Percentiles rank a stretch among this genome's conserved stretches.
These are phyloP conservation scores for Westerdykella ornata DNA, from an alignment of 2,329 filamentous ascomycete species.

Conservation along the genomic window DNA sequence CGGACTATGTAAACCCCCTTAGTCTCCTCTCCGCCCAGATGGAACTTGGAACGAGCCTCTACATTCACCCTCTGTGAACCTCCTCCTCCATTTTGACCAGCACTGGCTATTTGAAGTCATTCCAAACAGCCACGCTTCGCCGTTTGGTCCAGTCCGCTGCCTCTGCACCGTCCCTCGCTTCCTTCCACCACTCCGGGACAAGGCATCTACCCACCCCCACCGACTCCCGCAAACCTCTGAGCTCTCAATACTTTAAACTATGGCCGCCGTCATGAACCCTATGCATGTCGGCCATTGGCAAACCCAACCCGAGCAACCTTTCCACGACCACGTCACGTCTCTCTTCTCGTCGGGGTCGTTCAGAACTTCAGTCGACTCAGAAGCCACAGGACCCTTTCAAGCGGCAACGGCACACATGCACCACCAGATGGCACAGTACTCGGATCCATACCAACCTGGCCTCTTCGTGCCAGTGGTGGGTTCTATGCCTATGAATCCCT, in stretches of 20 bases:
- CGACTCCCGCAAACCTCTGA: neutral
- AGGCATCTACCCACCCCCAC: too few relatives aligned
- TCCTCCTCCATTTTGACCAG: slow-evolving; percentile 15
- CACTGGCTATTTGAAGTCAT: slow-evolving; percentile 2
- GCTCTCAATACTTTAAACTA: slow-evolving; percentile 3
- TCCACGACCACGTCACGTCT: slow-evolving; percentile 7
- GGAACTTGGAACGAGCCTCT: slow-evolving; percentile 16
- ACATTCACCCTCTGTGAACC: slow-evolving; percentile 26
- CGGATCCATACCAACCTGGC: slow-evolving; percentile 34
- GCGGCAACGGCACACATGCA: slow-evolving; percentile 29
- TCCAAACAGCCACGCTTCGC: neutral
- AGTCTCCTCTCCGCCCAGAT: neutral
- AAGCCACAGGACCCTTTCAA: slow-evolving; percentile 26
- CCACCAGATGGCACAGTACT: slow-evolving; percentile 34
- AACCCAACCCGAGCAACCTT: slow-evolving; percentile 8
- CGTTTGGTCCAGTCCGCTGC: neutral
- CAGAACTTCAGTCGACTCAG: slow-evolving; percentile 19
- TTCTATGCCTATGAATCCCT: slow-evolving; percentile 27
- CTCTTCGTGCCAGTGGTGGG: slow-evolving; percentile 28
- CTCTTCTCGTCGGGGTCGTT: slow-evolving; percentile 3
- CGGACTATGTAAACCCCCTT: neutral
- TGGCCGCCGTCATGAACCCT: slow-evolving; percentile 2
- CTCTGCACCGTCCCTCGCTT: neutral
- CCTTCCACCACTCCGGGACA: neutral
- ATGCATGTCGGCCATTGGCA: slow-evolving; percentile 6